Evolutionary conservation across 2,329 filamentous ascomycete genomes (phyloP).

Genomic region (Monosporascus sp.): DNA sequence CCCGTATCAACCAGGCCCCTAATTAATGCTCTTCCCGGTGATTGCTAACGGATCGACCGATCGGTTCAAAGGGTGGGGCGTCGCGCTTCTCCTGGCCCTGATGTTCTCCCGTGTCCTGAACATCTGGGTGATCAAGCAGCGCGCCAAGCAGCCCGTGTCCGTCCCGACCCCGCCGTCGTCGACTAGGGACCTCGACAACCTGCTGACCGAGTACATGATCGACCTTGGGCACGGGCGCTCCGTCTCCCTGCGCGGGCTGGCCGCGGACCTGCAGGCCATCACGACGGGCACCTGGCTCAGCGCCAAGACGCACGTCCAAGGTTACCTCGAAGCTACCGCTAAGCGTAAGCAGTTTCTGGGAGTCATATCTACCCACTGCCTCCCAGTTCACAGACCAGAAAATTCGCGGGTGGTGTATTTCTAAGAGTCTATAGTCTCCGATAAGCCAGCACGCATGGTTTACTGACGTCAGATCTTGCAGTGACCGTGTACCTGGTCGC

Average conservation of each 20-base stretch:
- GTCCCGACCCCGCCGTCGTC: slow-evolving; percentile 2
- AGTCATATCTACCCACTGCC: no score
- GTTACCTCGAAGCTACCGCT: slow-evolving; percentile 46
- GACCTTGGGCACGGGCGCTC: slow-evolving; percentile 47
- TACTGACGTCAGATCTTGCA: no score
- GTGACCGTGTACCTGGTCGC: slow-evolving; percentile 55
- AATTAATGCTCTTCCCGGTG: no score
- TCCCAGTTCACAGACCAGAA: no score
- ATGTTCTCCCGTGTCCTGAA: slow-evolving; percentile 52
- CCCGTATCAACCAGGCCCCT: background rate
- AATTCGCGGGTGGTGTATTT: no score
- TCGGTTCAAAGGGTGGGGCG: slow-evolving; percentile 37
- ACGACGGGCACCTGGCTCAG: slow-evolving; percentile 54
- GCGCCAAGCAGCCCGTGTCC: slow-evolving; percentile 24
- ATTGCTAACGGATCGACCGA: no score
- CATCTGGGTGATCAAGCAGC: slow-evolving; percentile 51
- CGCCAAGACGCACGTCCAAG: slow-evolving; percentile 44
- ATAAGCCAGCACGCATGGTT: no score
- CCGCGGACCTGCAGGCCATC: slow-evolving; percentile 54
- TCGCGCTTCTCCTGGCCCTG: slow-evolving; percentile 42
- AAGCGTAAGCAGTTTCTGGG: slow-evolving; percentile 26
- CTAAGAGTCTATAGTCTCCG: no score
- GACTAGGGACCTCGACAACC: slow-evolving; percentile 14
- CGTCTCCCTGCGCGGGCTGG: slow-evolving; percentile 48
- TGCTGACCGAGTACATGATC: slow-evolving; percentile 43